These are phyloP conservation scores for Nectriaceae sp. DNA, from an alignment of 2,329 filamentous ascomycete genomes.

Conservation along the genomic window DNA sequence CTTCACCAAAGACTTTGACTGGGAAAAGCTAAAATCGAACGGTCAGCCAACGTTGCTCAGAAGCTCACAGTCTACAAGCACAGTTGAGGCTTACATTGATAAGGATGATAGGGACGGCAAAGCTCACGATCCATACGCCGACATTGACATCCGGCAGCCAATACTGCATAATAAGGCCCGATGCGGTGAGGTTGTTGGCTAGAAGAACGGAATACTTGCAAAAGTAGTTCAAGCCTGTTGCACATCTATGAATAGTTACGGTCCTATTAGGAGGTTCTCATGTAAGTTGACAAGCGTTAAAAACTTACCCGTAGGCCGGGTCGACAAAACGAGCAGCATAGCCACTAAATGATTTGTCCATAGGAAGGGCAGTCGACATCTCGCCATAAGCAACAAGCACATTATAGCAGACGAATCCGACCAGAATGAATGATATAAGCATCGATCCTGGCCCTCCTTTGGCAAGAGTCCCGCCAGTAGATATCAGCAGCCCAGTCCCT, in stretches of 20 bases:
- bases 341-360: constrained; percentile 74
- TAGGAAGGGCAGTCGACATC: constrained; percentile 79
- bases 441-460: constrained; percentile 61
- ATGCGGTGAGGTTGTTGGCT: constrained; percentile 79
- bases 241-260: constrained; percentile 2
- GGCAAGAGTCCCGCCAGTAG: constrained; percentile 55
- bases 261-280: neutral
- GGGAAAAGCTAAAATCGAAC: constrained; percentile 64
- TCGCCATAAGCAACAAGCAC: constrained; percentile 80
- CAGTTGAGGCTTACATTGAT: constrained; percentile 12
- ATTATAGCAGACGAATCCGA: constrained; percentile 71
- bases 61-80: neutral
- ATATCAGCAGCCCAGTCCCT: constrained; percentile 71
- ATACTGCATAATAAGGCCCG: constrained; percentile 72
- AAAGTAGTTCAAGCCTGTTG: constrained; percentile 47
- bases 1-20: constrained; percentile 66
- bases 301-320: constrained; percentile 73
- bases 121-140: constrained; percentile 74
- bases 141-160: constrained; percentile 73
- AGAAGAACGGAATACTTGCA: constrained; percentile 81
- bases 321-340: constrained; percentile 78
- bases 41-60: neutral
- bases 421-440: constrained; percentile 67
- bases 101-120: constrained; percentile 61
- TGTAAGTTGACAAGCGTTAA: constrained; percentile 62